These are phyloP conservation scores for Citrullus mucosospermus DNA, from an alignment of 306 rosid species.

Conservation along the genomic window DNA sequence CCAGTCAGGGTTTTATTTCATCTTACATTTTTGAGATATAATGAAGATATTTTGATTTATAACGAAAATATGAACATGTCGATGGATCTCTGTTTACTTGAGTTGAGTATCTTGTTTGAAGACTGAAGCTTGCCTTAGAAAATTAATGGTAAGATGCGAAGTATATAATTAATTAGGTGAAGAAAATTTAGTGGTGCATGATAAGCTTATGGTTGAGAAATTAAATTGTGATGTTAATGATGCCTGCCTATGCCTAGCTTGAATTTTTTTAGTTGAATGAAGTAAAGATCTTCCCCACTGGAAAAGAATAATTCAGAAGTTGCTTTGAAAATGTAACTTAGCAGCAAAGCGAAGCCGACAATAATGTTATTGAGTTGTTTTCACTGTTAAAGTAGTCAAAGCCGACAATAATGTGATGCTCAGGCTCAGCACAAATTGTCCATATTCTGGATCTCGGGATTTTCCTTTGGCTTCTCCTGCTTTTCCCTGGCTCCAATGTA, in stretches of 20 bases:
- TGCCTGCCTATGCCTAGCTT: neutral
- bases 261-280: neutral
- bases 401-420: neutral
- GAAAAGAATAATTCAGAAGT: neutral
- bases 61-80: neutral
- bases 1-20: neutral
- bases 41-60: neutral
- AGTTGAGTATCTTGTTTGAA: neutral
- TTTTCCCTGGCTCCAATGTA: neutral
- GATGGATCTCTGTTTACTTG: neutral
- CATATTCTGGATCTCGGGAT: neutral
- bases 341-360: slow-evolving; percentile 1
- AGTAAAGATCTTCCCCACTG: neutral
- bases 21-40: neutral
- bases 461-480: neutral
- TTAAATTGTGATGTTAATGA: neutral
- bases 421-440: neutral
- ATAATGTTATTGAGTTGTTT: neutral
- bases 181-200: neutral
- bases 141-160: neutral
- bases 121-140: neutral
- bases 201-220: neutral
- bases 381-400: neutral
- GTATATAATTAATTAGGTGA: neutral
- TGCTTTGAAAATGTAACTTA: neutral